phyloP scores from a whole-genome alignment of 208 protist genomes.

The Trypanosoma mega region DNA sequence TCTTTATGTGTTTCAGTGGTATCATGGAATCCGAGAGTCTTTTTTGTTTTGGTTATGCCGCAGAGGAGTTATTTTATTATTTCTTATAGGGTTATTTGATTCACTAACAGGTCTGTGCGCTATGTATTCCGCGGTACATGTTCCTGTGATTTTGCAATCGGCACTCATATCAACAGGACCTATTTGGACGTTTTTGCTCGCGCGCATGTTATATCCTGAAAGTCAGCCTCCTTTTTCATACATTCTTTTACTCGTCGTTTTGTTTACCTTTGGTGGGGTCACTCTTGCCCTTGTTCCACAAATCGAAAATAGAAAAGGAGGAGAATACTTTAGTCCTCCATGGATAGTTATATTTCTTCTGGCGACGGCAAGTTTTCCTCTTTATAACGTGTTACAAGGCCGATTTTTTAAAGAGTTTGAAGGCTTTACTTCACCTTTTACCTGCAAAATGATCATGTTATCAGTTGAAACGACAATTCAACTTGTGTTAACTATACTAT shows the following conservation, averaged over 20 bases:
- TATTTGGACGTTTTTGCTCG: conserved; percentile 44
- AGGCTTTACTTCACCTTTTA: conserved; percentile 26
- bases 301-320: conserved; percentile 21
- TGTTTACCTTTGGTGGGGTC: conserved; percentile 27
- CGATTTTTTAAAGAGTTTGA: conserved; percentile 37
- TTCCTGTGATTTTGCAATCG: conserved; percentile 41
- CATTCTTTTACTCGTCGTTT: conserved; percentile 28
- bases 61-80: conserved; percentile 28
- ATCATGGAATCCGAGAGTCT: conserved; percentile 7
- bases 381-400: conserved; percentile 52
- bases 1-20: conserved; percentile 11
- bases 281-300: conserved; percentile 34
- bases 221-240: conserved; percentile 34
- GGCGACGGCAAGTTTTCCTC: conserved; percentile 28
- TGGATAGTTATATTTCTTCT: conserved; percentile 41
- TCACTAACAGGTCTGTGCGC: conserved; percentile 39
- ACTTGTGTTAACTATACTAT: conserved; percentile 28
- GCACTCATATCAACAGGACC: conserved; percentile 44
- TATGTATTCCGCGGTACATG: conserved; percentile 36
- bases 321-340: conserved; percentile 32
- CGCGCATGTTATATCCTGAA: conserved; percentile 31
- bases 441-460: conserved; percentile 40
- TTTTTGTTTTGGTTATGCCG: conserved; percentile 36
- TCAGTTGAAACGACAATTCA: conserved; percentile 29
- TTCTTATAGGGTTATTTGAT: conserved; percentile 47